These are phyloP conservation scores for Chrysoporthe deuterocubensis DNA, from an alignment of 2,329 filamentous ascomycete species.

Conservation along the genomic window DNA sequence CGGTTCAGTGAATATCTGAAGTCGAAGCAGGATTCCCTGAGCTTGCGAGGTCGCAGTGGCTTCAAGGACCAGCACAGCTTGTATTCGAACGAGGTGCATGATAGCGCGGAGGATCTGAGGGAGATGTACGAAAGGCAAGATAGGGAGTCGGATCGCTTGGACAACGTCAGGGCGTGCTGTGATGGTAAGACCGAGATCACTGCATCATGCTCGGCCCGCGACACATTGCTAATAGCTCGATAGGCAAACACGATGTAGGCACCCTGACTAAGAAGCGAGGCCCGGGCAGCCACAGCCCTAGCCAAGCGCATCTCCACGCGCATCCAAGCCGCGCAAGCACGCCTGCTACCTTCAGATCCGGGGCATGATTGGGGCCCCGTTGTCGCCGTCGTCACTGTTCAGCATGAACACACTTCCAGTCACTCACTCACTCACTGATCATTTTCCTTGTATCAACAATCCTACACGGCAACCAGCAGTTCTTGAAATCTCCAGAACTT, in stretches of 20 bases:
- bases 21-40: slow-evolving; percentile 55
- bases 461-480: slow-evolving; percentile 14
- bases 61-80: slow-evolving; percentile 48
- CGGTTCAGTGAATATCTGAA: slow-evolving; percentile 66
- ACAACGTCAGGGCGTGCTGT: slow-evolving; percentile 96
- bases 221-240: not conserved
- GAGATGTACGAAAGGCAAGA: slow-evolving; percentile 80
- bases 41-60: slow-evolving; percentile 55
- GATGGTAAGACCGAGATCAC: slow-evolving; percentile 71
- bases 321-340: slow-evolving; percentile 27
- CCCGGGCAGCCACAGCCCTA: slow-evolving; percentile 42
- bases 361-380: slow-evolving; percentile 25
- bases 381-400: not conserved
- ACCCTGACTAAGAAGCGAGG: slow-evolving; percentile 56
- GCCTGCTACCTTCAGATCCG: slow-evolving; percentile 33
- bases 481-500: not conserved
- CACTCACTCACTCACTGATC: slow-evolving; percentile 22
- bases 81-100: slow-evolving; percentile 62
- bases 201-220: not conserved
- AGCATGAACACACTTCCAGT: slow-evolving; percentile 1
- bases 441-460: slow-evolving; percentile 22
- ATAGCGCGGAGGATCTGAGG: slow-evolving; percentile 82
- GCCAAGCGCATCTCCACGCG: slow-evolving; percentile 34
- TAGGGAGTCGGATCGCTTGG: slow-evolving; percentile 75
- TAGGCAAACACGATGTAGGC: slow-evolving; percentile 76